phyloP scores from a whole-genome alignment of 139 green algal species.

The Microglena sp. region DNA sequence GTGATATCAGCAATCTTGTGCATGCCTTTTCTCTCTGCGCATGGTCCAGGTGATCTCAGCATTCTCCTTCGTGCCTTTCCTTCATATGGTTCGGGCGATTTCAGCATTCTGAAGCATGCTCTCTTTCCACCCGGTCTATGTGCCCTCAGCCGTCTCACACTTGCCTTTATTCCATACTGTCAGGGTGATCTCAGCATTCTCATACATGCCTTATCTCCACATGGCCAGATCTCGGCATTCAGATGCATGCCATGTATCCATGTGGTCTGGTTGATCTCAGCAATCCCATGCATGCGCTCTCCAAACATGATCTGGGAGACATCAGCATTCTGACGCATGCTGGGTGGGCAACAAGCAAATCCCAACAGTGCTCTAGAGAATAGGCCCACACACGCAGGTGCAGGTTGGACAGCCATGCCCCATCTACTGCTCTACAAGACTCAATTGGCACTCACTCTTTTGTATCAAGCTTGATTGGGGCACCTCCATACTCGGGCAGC shows the following conservation, averaged over 20 bases:
- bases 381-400: neutral
- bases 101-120: neutral
- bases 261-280: neutral
- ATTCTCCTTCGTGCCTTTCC: constrained; percentile 13
- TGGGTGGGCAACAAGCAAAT: neutral
- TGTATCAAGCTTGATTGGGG: constrained; percentile 79
- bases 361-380: neutral
- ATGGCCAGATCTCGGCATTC: neutral
- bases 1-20: neutral
- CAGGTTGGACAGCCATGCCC: neutral
- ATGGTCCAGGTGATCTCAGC: neutral
- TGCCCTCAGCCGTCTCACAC: neutral
- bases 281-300: neutral
- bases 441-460: constrained; percentile 73
- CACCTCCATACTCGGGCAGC: constrained; percentile 93
- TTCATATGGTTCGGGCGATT: neutral
- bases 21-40: neutral
- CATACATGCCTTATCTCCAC: no score
- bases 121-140: neutral
- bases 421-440: neutral
- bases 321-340: neutral
- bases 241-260: constrained; percentile 1
- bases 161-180: constrained; percentile 7
- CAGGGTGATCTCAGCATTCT: neutral
- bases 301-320: neutral